These are phyloP conservation scores for Cladosporium sp. DNA, from an alignment of 2,329 filamentous ascomycete species.

Conservation along the genomic window DNA sequence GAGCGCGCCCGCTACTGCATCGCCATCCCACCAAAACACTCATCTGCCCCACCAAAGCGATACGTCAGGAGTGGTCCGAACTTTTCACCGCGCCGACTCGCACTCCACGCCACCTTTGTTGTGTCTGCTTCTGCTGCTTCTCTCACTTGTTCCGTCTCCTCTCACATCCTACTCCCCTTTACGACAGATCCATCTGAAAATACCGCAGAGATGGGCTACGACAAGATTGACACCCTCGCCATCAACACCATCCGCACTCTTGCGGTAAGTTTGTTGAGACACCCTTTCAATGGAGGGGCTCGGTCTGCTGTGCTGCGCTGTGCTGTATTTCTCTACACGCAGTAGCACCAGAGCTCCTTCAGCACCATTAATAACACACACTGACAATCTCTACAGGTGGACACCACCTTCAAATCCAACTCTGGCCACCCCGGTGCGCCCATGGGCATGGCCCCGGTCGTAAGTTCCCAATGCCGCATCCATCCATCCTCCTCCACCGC, in stretches of 20 bases:
- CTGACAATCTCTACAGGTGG: conserved; percentile 63
- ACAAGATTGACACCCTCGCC: conserved; percentile 81
- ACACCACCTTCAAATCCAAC: conserved; percentile 95
- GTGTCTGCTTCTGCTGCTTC: conserved; percentile 7
- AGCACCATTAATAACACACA: background rate
- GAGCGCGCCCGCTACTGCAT: background rate
- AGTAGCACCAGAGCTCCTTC: conserved; percentile 2
- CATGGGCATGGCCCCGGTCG: conserved; percentile 90
- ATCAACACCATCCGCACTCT: conserved; percentile 98
- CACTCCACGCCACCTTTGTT: conserved; percentile 16
- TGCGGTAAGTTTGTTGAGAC: conserved; percentile 67
- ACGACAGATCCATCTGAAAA: conserved; percentile 16
- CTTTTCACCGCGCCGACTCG: conserved; percentile 15
- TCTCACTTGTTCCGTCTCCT: background rate
- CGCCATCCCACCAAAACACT: conserved; percentile 16
- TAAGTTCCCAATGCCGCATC: background rate
- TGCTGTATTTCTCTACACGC: background rate
- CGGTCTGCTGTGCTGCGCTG: background rate
- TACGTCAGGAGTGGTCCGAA: conserved; percentile 15
- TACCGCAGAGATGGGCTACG: conserved; percentile 73
- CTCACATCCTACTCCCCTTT: background rate
- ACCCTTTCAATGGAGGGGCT: conserved; percentile 1
- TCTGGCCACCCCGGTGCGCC: conserved; percentile 98
- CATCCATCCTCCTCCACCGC: too few relatives aligned
- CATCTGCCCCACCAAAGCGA: conserved; percentile 10